These are phyloP conservation scores for Flaveria ramosissima DNA, from an alignment of 129 eudicot species.

Conservation along the genomic window DNA sequence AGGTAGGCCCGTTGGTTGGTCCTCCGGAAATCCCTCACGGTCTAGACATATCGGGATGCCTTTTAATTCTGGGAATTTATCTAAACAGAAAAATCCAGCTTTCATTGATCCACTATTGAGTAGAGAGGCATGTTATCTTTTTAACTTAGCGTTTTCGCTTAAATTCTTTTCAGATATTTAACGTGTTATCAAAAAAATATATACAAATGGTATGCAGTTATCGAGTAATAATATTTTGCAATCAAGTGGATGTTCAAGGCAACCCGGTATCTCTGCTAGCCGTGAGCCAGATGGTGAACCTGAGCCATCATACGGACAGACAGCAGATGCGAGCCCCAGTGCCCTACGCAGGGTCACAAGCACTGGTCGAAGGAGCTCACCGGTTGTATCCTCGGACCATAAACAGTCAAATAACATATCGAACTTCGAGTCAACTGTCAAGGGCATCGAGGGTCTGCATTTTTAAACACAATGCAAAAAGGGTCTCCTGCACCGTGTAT, in stretches of 20 bases:
- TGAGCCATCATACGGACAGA: conserved; percentile 47
- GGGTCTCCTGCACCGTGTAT: conserved; percentile 36
- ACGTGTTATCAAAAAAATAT: neutral
- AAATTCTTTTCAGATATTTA: neutral
- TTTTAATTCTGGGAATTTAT: conserved; percentile 52
- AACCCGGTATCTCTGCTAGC: conserved; percentile 65
- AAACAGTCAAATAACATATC: conserved; percentile 46
- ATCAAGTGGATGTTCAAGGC: conserved; percentile 71
- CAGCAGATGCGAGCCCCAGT: conserved; percentile 59
- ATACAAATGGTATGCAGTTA: conserved; percentile 41
- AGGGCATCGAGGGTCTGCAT: conserved; percentile 74
- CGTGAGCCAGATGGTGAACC: conserved; percentile 62
- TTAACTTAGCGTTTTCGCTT: neutral
- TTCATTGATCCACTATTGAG: conserved; percentile 49
- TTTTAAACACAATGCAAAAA: conserved; percentile 40
- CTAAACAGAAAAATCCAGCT: conserved; percentile 67
- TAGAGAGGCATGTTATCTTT: conserved; percentile 54
- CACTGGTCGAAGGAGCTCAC: conserved; percentile 63
- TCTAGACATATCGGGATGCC: conserved; percentile 41
- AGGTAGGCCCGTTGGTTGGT: conserved; percentile 57
- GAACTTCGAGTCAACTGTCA: conserved; percentile 73
- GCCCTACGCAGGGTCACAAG: conserved; percentile 49
- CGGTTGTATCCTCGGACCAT: conserved; percentile 59
- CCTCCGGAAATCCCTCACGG: conserved; percentile 52
- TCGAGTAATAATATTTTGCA: conserved; percentile 47